phyloP scores from a whole-genome alignment of 768 basidiomycete genomes.

The Russula sp. region DNA sequence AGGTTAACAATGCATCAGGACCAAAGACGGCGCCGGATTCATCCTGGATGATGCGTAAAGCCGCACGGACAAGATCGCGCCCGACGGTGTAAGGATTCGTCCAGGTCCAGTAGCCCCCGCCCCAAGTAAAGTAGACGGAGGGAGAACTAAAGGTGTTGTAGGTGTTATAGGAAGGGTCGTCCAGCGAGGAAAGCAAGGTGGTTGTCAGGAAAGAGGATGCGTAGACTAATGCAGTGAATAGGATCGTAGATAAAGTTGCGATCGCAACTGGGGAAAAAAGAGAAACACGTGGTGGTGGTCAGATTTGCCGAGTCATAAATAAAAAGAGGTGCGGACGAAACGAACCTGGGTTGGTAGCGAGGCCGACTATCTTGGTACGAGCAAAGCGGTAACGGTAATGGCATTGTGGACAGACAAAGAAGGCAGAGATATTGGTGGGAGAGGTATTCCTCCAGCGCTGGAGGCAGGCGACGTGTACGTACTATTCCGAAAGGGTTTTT shows the following conservation, averaged over 20 bases:
- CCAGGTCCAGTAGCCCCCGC: slow-evolving; percentile 24
- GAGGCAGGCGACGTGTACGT: slow-evolving; percentile 77
- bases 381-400: slow-evolving; percentile 74
- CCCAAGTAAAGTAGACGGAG: neutral
- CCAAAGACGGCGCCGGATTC: slow-evolving; percentile 29
- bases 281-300: neutral
- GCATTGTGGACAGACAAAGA: slow-evolving; percentile 80
- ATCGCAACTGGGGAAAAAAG: slow-evolving; percentile 51
- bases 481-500: slow-evolving; percentile 46
- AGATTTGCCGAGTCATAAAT: too few relatives aligned
- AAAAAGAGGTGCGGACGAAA: too few relatives aligned
- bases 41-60: slow-evolving; percentile 30
- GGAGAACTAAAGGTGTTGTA: slow-evolving; percentile 18
- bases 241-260: slow-evolving; percentile 36
- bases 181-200: slow-evolving; percentile 23
- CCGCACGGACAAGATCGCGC: slow-evolving; percentile 30
- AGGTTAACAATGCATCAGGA: slow-evolving; percentile 39
- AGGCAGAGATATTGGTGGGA: slow-evolving; percentile 53
- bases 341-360: slow-evolving; percentile 74
- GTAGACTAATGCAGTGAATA: slow-evolving; percentile 30
- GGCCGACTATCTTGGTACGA: slow-evolving; percentile 63
- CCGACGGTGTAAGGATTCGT: slow-evolving; percentile 28
- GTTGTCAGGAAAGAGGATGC: slow-evolving; percentile 30
- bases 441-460: slow-evolving; percentile 71
- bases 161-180: slow-evolving; percentile 17